Evolutionary conservation across 495 filamentous ascomycete genomes (phyloP), one percentile per base, ranked within the genome.

Genomic region (Eremomyces bilateralis): DNA sequence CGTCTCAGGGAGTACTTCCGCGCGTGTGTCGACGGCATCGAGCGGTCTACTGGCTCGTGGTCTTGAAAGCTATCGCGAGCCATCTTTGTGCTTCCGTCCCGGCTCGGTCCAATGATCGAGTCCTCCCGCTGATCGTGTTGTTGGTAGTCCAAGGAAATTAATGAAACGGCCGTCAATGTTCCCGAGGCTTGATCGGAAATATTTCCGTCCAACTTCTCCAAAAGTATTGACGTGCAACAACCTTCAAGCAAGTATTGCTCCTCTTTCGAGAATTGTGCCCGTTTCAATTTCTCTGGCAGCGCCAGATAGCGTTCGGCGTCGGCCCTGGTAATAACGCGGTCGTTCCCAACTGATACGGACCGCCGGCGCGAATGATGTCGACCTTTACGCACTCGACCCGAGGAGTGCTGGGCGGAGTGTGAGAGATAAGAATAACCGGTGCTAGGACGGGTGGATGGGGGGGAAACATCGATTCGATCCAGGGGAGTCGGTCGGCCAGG

Each of bases 161-260:
- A 8, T 6, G 16, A 18, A 18, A 16, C 6, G 8, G 8, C 24
- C 8, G 24, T 28, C 24, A 13, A 8, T 8, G 24, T 13, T 8
- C 13, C 8, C 6, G 30, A 32, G 6, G 30, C 30, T 19, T 35
- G 17, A 20, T 20, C 16, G 4, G 6, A 4, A 15, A 75, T 53
- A 12, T 66, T 69, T 54, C 76, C 66, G 61, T 80, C 74, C 27
- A 75, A 64, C 31, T 73, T 65, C 60, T 83, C 76, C 24, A 75
- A 56, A 32, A 80, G 70, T 13, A 73, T 8, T 6, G 15, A 27
- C 13, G 69, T 60, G 15, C 63, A 54, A 20, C 63, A 61, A 35
- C 63, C 61, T 16, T 63, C 62, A 28, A 84, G 53, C 31, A 71
- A 47, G 20, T 65, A 53, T 46, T 74, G 77, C 54, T 90, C 77